Evolutionary conservation across 129 eudicot genomes (phyloP), one percentile per base, ranked within the genome.

Genomic region (Mikania micrantha): DNA sequence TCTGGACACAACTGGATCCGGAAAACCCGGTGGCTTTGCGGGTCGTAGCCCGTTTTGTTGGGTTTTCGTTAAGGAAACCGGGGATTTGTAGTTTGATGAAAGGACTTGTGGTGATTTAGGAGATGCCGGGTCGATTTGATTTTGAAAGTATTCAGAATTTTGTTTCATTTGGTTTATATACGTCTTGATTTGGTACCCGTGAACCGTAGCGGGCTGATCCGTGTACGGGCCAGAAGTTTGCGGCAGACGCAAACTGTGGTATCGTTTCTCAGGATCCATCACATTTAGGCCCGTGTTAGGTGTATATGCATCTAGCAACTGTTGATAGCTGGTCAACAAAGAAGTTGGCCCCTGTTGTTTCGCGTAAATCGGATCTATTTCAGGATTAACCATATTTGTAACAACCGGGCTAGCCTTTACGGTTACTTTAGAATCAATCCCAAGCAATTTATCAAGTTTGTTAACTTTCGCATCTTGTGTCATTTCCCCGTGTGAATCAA

Each of bases 201-300:
- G 96, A 48, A 89, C 76, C 16, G 99, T 93, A 39, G 88, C 90
- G 7, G 96, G 99, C 71, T 93, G 96, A 73, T 88, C 90, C 34
- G 69, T 79, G 49, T 58, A 75, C 21, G 79, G 77, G 67, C 74
- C 58, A 0, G 82, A 66, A 36, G 60, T 66, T 50, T 67, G 82
- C 21, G 96, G 99, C 57, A 87, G 72, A 39, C 86, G 87, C 75
- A 93, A 59, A 70, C 96, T 88, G 44, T 84, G 82, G 78, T 93
- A 93, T 13, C 95, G 91, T 83, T 92, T 84, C 83, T 93, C 98
- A 35, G 85, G 69, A 52, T 92, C 98, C 75, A 79, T 49, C 58
- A 70, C 63, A 41, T 64, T 78, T 20, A 62, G 72, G 50, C 42
- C 73, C 41, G 95, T 69, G 69, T 41, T 84, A 58, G 72, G 80